phyloP scores from a whole-genome alignment of 164 flowering plant genomes.

The Macadamia tetraphylla region DNA sequence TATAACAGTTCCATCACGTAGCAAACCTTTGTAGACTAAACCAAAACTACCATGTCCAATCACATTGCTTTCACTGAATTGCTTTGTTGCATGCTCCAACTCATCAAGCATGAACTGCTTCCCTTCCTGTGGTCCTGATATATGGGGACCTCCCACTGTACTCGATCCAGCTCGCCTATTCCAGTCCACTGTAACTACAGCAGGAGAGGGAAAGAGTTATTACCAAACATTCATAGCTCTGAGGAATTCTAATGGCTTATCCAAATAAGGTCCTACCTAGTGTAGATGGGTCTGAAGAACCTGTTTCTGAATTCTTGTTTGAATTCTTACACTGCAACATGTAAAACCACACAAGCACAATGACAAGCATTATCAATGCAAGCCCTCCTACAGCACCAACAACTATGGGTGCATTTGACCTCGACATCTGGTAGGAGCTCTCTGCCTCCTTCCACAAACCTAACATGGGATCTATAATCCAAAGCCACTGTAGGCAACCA shows the following conservation, averaged over 20 bases:
- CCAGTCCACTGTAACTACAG: constrained; percentile 31
- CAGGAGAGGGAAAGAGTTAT: constrained; percentile 2
- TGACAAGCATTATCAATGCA: constrained; percentile 24
- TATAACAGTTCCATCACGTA: constrained; percentile 61
- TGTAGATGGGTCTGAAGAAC: constrained; percentile 74
- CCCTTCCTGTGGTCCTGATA: constrained; percentile 26
- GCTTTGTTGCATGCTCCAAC: constrained; percentile 53
- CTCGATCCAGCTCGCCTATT: constrained; percentile 36
- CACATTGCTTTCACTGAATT: constrained; percentile 47
- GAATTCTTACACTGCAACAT: constrained; percentile 27
- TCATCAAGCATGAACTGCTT: constrained; percentile 53
- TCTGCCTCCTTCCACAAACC: constrained; percentile 17
- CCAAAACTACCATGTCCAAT: constrained; percentile 70
- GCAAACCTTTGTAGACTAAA: constrained; percentile 56
- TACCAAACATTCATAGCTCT: not conserved
- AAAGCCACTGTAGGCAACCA: not conserved
- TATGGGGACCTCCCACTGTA: constrained; percentile 21
- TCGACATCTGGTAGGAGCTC: constrained; percentile 30
- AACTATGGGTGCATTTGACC: constrained; percentile 28
- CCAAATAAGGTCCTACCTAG: constrained; percentile 30
- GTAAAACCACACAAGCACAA: constrained; percentile 37
- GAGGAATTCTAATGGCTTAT: constrained; percentile 2
- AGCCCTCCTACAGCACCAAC: constrained; percentile 49
- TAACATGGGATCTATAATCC: constrained; percentile 35
- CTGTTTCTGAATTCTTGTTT: constrained; percentile 55